Base-by-base conservation (phyloP, 2,329 filamentous ascomycete genomes). In the Sporothrix euskadiensis region DNA sequence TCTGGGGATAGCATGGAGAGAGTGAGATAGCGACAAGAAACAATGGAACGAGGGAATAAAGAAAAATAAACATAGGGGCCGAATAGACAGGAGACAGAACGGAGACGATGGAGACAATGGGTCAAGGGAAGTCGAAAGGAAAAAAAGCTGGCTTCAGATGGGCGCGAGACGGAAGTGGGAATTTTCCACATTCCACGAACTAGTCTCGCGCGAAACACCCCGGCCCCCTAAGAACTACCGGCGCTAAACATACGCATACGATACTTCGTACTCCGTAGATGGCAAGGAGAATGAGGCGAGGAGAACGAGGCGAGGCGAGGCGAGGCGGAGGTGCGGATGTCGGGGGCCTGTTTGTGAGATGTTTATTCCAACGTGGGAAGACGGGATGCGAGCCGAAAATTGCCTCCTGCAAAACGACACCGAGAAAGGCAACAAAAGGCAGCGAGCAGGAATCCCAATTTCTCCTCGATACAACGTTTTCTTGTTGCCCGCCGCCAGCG, bases 111-210 rank as follows among this genome's bases (percentile, higher is more conserved):
- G 35, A 22, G 22, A 63, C 16, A n/a, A 35, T n/a, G 35, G 19
- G 14, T 32, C 57, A 22, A 61, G 26, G 32, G 32, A 32, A 32
- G 26, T 0, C 26, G 26, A 26, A 44, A 26, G 61, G 61, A 30
- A 22, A 19, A 66, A 66, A 19, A 66, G 61, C 22, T 54, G 65
- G 65, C 16, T n/a, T 16, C 10, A 69, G 65, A 39, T 52, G 30
- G 44, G 7, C 44, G 65, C 65, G 65, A 69, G 65, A 69, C 22
- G 66, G 66, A 56, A 22, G 65, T 32, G 26, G 41, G 1, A 41
- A 35, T 56, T 69, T 69, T 69, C 66, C 63, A 32, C 26, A 41
- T 22, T 19, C 19, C 3, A 26, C 26, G 2, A 26, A 26, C 26
- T 26, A 65, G 26, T 65, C 59, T n/a, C 10, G 19, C 10, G 35